These are phyloP conservation scores for Pseudocercospora pini-densiflorae DNA, from an alignment of 2,329 filamentous ascomycete genomes.

Conservation along the genomic window DNA sequence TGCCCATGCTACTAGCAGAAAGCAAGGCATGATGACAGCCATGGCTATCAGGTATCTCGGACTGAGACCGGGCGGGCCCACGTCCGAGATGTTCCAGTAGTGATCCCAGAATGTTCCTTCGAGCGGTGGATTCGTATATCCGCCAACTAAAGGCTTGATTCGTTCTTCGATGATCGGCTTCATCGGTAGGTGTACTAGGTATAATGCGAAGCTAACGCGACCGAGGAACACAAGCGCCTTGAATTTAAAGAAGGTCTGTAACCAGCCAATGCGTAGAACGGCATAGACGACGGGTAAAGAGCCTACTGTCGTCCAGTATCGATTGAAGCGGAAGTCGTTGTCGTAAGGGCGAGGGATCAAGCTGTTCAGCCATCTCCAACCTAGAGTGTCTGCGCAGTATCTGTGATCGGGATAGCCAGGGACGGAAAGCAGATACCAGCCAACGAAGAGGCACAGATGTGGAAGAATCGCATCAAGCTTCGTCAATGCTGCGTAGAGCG, in stretches of 20 bases:
- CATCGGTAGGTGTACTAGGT: conserved; percentile 3
- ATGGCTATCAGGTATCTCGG: conserved; percentile 36
- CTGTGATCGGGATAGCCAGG: conserved; percentile 8
- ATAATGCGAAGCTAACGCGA: conserved; percentile 6
- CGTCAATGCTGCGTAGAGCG: neutral
- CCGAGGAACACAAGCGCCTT: conserved; percentile 1
- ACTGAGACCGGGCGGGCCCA: conserved; percentile 4
- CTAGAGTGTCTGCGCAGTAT: conserved; percentile 51
- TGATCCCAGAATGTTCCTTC: conserved; percentile 5
- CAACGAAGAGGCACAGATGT: conserved; percentile 13
- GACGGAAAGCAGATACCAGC: conserved; percentile 19
- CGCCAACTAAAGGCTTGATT: conserved; percentile 2
- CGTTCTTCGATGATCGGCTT: neutral
- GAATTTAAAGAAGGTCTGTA: conserved; percentile 5
- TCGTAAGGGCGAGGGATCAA: neutral
- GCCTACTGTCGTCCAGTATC: conserved; percentile 8
- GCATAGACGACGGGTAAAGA: neutral
- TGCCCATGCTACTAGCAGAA: conserved; percentile 60
- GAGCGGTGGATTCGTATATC: conserved; percentile 35
- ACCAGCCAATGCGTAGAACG: conserved; percentile 2
- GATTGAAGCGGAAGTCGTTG: conserved; percentile 16
- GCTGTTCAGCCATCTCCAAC: conserved; percentile 55
- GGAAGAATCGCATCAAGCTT: neutral
- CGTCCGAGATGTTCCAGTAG: neutral
- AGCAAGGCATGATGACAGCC: conserved; percentile 59